Base-by-base conservation (phyloP, 805 yeast species). In the Nakazawaea pomicola region DNA sequence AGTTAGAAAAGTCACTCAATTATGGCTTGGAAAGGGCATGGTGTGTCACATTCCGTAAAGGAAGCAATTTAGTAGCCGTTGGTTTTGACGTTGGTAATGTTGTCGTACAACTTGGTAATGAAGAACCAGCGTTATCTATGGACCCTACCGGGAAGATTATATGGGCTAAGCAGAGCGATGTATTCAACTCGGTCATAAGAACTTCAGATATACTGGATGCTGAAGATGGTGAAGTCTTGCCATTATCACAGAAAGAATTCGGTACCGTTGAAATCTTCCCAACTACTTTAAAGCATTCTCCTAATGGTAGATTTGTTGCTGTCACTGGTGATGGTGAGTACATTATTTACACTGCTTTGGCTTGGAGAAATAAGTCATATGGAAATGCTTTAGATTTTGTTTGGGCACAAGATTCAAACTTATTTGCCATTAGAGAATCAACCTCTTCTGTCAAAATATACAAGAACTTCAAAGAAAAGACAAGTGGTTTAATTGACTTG, bases 271-370 rank as follows among this genome's bases (percentile, higher is more conserved):
- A 93, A 63, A 78, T 91, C 34, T 93, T 81, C 71, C 98, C 99
- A 40, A 83, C 85, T 47, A 74, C 84, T 46, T 72, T 93, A 55
- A 67, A 73, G 37, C 99, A 93, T 63, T 91, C 98, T 33, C 97
- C 98, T 48, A 93, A 93, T 59, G 99, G 99, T 49, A 80, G 96
- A 62, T 93, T 85, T 60, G 97, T 90, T 29, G 84, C 98, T 20
- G 96, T 93, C 37, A 83, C 91, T 34, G 99, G 99, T 57, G 99
- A 93, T 65, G 97, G 96, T 46, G 99, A 93, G 64, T 91, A 88
- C 61, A 87, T 91, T 53, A 83, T 93, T 41, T 93, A 91, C 65
- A 90, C 98, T 2, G 91, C 99, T 1, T 74, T 93, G 54, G 98
- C 98, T 1, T 93, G 99, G 99, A 80, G 99, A 68, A 89, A 91